These are phyloP conservation scores for Xylaria venustula DNA, from an alignment of 495 filamentous ascomycete species.

Conservation along the genomic window DNA sequence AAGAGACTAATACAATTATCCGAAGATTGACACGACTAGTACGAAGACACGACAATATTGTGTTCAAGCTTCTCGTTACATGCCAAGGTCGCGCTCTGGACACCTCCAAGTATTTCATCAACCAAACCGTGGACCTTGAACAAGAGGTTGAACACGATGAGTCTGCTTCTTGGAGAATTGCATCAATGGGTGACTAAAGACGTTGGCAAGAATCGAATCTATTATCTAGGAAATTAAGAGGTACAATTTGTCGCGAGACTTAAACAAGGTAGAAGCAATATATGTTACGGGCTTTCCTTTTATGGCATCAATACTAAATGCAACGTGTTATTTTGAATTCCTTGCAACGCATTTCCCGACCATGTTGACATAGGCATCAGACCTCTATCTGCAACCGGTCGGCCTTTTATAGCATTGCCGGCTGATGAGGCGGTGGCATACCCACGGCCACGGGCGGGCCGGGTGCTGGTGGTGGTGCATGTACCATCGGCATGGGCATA, in stretches of 20 bases:
- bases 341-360: not conserved
- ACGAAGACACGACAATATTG: not conserved
- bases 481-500: not conserved
- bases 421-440: not conserved
- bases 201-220: too few relatives aligned
- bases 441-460: not conserved
- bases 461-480: too few relatives aligned
- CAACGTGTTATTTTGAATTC: not conserved
- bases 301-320: not conserved
- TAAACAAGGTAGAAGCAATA: not conserved
- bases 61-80: conserved; percentile 10
- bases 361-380: not conserved
- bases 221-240: too few relatives aligned
- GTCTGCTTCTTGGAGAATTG: not conserved
- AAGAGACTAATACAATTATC: not conserved
- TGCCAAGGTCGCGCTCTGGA: conserved; percentile 4
- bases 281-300: too few relatives aligned
- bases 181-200: not conserved
- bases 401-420: not conserved
- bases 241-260: too few relatives aligned
- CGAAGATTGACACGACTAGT: not conserved
- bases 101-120: not conserved
- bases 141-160: not conserved
- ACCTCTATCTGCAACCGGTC: not conserved
- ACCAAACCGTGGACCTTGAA: not conserved